Evolutionary conservation across 2,329 filamentous ascomycete genomes (phyloP), one percentile per base, ranked within the genome.

Genomic region (Neofusicoccum sp.): DNA sequence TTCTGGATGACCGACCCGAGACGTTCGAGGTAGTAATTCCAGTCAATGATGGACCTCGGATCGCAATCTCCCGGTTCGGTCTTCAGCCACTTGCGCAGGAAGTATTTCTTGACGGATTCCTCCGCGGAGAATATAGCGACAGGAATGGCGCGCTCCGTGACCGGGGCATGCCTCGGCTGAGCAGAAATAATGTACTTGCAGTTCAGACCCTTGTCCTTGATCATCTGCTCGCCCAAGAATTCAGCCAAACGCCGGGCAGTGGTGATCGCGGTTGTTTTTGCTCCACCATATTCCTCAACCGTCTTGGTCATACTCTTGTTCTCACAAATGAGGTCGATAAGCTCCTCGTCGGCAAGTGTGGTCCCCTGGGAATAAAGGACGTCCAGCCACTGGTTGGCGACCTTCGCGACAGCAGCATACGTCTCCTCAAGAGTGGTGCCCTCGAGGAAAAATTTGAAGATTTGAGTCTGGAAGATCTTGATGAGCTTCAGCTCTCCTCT

Each of bases 131-230:
- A 98, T 63, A 99, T 99, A 20, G 95, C 92, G 4, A 99, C 92
- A 0, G 95, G 95, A 62, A 99, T 85, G 24, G 95, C 95, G 68
- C 95, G 85, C 66, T 99, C 96, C 0, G 95, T 99, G 63, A 99
- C 93, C 1, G 95, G 93, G 0, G 93, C 91, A 70, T 90, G 90
- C 70, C 87, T 90, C 3, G 95, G 95, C 64, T 84, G 86, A 12
- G 91, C 84, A 56, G 93, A 96, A 70, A 99, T 97, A 73, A 99
- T 97, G 75, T 98, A 99, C 77, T 98, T 98, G 87, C 95, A 99
- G 79, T 99, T 99, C 67, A 99, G 76, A 3, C 95, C 95, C 76
- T 98, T 99, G 77, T 99, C 96, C 72, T 99, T 99, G 69, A 97
- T 88, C 96, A 99, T 99, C 71, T 96, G 92, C 73, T 97, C 93